Conservation (phyloP, 257 asterid genomes). For the Craterostigma plantagineum region DNA sequence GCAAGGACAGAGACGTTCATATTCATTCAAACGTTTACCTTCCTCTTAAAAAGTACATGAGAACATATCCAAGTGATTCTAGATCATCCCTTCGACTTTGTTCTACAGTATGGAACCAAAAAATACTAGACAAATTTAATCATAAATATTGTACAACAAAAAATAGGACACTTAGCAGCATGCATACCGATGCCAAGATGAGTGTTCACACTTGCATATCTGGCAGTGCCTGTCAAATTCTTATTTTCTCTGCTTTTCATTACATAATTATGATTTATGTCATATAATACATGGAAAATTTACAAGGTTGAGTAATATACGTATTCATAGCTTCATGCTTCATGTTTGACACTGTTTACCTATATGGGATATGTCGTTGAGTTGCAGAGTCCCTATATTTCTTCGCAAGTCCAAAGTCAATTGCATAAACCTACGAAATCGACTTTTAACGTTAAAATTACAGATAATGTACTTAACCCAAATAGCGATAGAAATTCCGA, state of each 20-base stretch:
- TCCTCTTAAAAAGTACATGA: slow-evolving; percentile 84
- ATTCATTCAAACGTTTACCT: slow-evolving; percentile 23
- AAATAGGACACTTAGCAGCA: slow-evolving; percentile 7
- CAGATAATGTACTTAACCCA: too few relatives aligned
- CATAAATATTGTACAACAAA: slow-evolving; percentile 7
- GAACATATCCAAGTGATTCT: slow-evolving; percentile 82
- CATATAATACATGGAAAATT: too few relatives aligned
- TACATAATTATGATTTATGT: too few relatives aligned
- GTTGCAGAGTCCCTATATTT: slow-evolving; percentile 47
- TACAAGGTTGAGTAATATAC: too few relatives aligned
- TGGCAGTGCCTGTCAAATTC: slow-evolving; percentile 89
- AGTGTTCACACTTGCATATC: slow-evolving; percentile 94
- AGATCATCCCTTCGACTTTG: slow-evolving; percentile 92
- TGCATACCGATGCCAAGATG: slow-evolving; percentile 88
- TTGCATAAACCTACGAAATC: slow-evolving; percentile 38
- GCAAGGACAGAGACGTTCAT: too few relatives aligned
- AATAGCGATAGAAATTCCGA: too few relatives aligned
- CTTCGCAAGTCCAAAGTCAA: slow-evolving; percentile 75
- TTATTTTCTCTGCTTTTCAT: slow-evolving; percentile 65
- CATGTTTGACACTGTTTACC: slow-evolving; percentile 18
- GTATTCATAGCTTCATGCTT: too few relatives aligned
- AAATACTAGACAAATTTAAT: slow-evolving; percentile 8
- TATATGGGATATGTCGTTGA: slow-evolving; percentile 58
- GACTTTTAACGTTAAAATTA: slow-evolving; percentile 5
- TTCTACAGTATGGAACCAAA: slow-evolving; percentile 28